Conservation (phyloP, 177 flowering plant genomes). For the Vitis hybrid region DNA sequence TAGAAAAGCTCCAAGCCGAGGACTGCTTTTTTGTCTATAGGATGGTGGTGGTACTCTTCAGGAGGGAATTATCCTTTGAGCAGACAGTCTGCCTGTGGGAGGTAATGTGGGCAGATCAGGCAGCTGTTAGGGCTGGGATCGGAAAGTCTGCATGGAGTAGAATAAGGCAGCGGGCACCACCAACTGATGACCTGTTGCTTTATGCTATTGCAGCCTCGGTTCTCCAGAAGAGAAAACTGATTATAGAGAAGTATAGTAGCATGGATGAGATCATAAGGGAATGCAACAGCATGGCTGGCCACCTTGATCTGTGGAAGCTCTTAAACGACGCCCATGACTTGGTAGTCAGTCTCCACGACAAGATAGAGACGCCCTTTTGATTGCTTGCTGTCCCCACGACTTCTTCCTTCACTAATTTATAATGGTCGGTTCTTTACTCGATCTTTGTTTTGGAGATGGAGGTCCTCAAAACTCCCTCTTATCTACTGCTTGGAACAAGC, state of each 20-base stretch:
- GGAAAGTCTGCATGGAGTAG: conserved; percentile 85
- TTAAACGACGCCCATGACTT: conserved; percentile 86
- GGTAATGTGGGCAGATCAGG: conserved; percentile 98
- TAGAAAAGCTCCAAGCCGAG: conserved; percentile 86
- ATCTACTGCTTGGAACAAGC: too few relatives aligned
- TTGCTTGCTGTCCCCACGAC: too few relatives aligned
- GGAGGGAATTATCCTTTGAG: conserved; percentile 83
- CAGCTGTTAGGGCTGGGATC: conserved; percentile 84
- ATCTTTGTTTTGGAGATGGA: background rate
- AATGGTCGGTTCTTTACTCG: background rate
- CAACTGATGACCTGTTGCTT: conserved; percentile 85
- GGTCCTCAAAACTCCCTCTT: background rate
- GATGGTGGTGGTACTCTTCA: conserved; percentile 93
- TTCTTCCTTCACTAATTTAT: too few relatives aligned
- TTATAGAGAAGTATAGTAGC: conserved; percentile 79
- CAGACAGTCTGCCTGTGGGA: conserved; percentile 95
- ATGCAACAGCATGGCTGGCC: conserved; percentile 91
- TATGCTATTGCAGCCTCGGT: conserved; percentile 93
- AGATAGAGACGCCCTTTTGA: conserved; percentile 47
- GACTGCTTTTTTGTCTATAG: conserved; percentile 96
- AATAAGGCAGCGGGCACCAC: conserved; percentile 88
- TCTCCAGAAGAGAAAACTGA: conserved; percentile 77
- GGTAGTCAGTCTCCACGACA: conserved; percentile 84
- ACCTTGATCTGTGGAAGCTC: conserved; percentile 93
- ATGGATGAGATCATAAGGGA: conserved; percentile 96